Evolutionary conservation across 306 rosid species (phyloP).

Genomic region (Astragalus glycyphyllos): DNA sequence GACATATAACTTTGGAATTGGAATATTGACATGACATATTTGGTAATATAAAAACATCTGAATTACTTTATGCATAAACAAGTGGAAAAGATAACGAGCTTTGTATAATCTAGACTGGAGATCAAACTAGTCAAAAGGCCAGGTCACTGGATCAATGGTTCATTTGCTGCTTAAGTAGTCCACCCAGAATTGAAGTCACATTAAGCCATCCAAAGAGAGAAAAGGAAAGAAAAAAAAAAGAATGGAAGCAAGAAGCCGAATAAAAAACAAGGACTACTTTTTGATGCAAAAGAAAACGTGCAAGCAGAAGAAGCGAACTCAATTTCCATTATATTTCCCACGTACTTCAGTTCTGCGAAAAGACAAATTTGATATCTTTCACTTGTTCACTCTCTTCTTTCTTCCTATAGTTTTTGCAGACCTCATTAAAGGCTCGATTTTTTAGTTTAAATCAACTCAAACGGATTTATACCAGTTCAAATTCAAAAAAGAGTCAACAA

Average conservation of each 20-base stretch:
- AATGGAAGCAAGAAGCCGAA: not conserved
- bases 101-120: constrained; percentile 14
- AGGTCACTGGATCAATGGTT: constrained; percentile 4
- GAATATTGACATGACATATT: constrained; percentile 1
- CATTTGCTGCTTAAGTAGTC: not conserved
- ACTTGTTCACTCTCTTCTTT: not conserved
- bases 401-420: not conserved
- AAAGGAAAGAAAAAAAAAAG: not conserved
- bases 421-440: not conserved
- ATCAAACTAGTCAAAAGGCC: constrained; percentile 24
- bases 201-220: not conserved
- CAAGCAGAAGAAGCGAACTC: not conserved
- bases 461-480: not conserved
- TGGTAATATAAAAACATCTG: constrained; percentile 1
- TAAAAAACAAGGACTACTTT: not conserved
- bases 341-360: not conserved
- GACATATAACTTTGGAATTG: not conserved
- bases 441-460: not conserved
- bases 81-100: not conserved
- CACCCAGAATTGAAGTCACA: constrained; percentile 8
- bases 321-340: not conserved
- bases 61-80: constrained; percentile 18
- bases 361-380: not conserved
- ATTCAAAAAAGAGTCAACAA: not conserved
- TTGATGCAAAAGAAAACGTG: not conserved